Base-by-base conservation (phyloP, 23 red algal species). In the Agarophyton chilense region DNA sequence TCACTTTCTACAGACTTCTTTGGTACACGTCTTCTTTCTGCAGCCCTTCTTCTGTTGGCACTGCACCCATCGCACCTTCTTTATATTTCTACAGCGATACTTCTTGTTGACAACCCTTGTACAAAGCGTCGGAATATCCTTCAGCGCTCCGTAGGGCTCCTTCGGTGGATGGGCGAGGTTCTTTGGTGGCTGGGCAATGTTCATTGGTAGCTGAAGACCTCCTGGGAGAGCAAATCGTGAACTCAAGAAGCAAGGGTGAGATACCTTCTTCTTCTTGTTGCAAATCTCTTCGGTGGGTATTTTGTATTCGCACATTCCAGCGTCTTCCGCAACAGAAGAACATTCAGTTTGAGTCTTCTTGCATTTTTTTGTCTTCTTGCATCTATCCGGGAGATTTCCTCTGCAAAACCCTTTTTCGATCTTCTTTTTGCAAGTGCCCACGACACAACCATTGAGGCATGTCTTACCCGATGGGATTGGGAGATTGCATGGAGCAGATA, bases 241-340 rank as follows among this genome's bases (percentile, higher is more conserved):
- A 31, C 56, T 28, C 2, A 72, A 43, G 9, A 72, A n/a, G 36
- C 77, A 81, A 38, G 77, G 77, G 13, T 44, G 49, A 9, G 53
- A 62, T 33, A 81, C 77, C 35, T 57, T 81, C 57, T 81, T 81
- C 77, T 81, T 81, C 34, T 81, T 81, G 51, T 81, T 25, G 77
- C 77, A 81, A 25, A 61, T 52, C 32, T 58, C 61, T 16, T 57
- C 53, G 0, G 43, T 39, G 0, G 77, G 53, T 6, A 81, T 33
- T 16, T 63, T 43, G 12, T 44, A 57, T 24, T 81, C 53, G 53
- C 77, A 81, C 53, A 62, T 57, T 42, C 29, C 57, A 32, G 26
- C 16, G 11, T 44, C 39, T 44, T 62, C 77, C 53, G 28, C 22
- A 53, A 81, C 77, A 25, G 13, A 13, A 4, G 77, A 42, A 63